phyloP scores from a whole-genome alignment of 2,329 filamentous ascomycete species.

The Cladosporium austrohemisphaericum region DNA sequence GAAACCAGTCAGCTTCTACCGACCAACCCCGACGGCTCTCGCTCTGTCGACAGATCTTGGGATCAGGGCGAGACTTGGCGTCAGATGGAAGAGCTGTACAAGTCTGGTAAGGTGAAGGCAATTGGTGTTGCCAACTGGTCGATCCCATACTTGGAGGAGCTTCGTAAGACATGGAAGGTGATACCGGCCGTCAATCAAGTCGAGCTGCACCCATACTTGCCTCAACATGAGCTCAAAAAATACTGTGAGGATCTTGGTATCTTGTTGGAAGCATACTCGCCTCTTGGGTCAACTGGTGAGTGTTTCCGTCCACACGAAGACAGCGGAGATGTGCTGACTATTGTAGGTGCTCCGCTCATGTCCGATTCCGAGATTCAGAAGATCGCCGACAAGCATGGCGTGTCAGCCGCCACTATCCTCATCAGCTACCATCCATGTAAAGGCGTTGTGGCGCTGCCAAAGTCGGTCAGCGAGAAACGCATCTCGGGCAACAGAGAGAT shows the following conservation, averaged over 20 bases:
- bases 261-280: slow-evolving; percentile 34
- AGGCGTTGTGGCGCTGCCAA: slow-evolving; percentile 59
- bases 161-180: slow-evolving; percentile 20
- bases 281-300: slow-evolving; percentile 20
- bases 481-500: slow-evolving; percentile 59
- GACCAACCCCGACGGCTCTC: background rate
- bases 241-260: slow-evolving; percentile 36
- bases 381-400: slow-evolving; percentile 43
- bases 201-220: slow-evolving; percentile 39
- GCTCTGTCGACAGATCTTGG: background rate
- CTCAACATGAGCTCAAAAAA: slow-evolving; percentile 35
- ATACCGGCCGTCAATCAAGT: slow-evolving; percentile 30
- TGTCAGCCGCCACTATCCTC: slow-evolving; percentile 51
- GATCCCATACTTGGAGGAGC: slow-evolving; percentile 19
- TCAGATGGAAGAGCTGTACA: slow-evolving; percentile 26
- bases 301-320: background rate
- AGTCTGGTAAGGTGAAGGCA: slow-evolving; percentile 27
- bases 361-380: slow-evolving; percentile 40
- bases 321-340: background rate
- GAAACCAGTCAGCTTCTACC: background rate
- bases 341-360: slow-evolving; percentile 32
- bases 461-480: slow-evolving; percentile 56
- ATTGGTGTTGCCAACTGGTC: slow-evolving; percentile 21
- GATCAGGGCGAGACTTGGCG: slow-evolving; percentile 21
- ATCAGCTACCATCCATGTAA: slow-evolving; percentile 59